Percentiles rank a stretch among this genome's conserved stretches.
phyloP scores from a whole-genome alignment of 2,329 filamentous ascomycete species.

The Exophiala sideris region DNA sequence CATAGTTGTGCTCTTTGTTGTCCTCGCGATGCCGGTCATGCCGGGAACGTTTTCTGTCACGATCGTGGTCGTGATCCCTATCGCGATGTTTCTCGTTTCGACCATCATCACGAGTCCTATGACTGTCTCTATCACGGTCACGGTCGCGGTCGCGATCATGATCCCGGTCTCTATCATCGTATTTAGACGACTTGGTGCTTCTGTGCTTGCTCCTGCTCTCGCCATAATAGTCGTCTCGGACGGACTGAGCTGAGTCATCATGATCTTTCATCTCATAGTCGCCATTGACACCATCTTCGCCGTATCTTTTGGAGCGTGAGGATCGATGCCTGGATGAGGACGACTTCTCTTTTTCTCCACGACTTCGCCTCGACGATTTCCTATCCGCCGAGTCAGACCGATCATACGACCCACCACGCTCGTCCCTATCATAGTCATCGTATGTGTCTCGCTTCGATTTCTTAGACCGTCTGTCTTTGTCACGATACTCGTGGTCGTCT shows the following conservation, averaged over 20 bases:
- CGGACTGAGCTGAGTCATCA: conserved; percentile 30
- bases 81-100: conserved; percentile 19
- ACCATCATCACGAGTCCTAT: not conserved
- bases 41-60: conserved; percentile 29
- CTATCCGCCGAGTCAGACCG: conserved; percentile 58
- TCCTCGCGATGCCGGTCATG: conserved; percentile 38
- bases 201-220: conserved; percentile 30
- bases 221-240: conserved; percentile 16
- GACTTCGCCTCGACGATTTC: conserved; percentile 59
- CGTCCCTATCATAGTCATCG: conserved; percentile 45
- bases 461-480: conserved; percentile 25
- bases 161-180: conserved; percentile 32
- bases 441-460: conserved; percentile 40
- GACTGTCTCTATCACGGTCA: conserved; percentile 13
- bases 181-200: conserved; percentile 30
- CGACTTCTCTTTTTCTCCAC: conserved; percentile 54
- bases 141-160: conserved; percentile 19
- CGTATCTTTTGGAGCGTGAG: conserved; percentile 52
- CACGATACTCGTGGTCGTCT: conserved; percentile 23
- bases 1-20: conserved; percentile 17
- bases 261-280: conserved; percentile 31
- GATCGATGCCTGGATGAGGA: conserved; percentile 35
- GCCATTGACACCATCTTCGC: conserved; percentile 33
- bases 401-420: conserved; percentile 52
- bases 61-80: conserved; percentile 30